Percentiles rank a stretch among this genome's conserved stretches.
Evolutionary conservation across 306 rosid species (phyloP).

Genomic region (Crataegus laevigata): DNA sequence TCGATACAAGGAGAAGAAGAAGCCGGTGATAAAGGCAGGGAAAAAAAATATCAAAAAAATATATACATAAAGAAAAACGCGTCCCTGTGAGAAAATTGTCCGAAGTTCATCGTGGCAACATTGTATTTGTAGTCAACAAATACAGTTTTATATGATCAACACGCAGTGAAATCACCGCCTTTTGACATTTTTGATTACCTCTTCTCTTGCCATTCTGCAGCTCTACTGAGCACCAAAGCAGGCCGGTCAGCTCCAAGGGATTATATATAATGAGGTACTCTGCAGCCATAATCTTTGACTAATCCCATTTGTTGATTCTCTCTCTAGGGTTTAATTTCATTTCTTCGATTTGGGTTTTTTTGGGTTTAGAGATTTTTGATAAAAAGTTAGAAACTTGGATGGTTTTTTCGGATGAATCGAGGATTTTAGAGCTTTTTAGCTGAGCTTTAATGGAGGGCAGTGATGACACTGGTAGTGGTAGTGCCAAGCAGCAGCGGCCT

Average conservation of each 20-base stretch:
- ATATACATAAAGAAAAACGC: slow-evolving; percentile 3
- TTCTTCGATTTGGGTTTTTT: not conserved
- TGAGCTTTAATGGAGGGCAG: slow-evolving; percentile 41
- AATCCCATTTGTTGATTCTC: not conserved
- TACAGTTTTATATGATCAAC: not conserved
- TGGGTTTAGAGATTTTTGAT: not conserved
- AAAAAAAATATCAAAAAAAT: no score
- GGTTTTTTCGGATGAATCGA: not conserved
- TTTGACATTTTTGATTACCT: not conserved
- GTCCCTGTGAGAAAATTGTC: slow-evolving; percentile 4
- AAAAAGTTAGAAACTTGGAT: not conserved
- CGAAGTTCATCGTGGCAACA: not conserved
- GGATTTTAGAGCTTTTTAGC: slow-evolving; percentile 2
- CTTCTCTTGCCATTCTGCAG: not conserved
- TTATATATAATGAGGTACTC: not conserved
- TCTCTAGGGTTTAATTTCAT: slow-evolving; percentile 1
- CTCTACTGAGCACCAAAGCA: not conserved
- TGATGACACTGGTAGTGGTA: slow-evolving; percentile 28
- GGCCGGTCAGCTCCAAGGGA: not conserved
- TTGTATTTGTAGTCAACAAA: slow-evolving; percentile 1
- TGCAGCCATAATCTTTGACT: not conserved
- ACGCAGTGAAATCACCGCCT: slow-evolving; percentile 4
- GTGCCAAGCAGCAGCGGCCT: slow-evolving; percentile 22
- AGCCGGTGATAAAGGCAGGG: slow-evolving; percentile 18
- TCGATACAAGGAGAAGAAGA: not conserved